These are phyloP conservation scores for Diaporthe velutina DNA, from an alignment of 2,329 filamentous ascomycete genomes.

Conservation along the genomic window DNA sequence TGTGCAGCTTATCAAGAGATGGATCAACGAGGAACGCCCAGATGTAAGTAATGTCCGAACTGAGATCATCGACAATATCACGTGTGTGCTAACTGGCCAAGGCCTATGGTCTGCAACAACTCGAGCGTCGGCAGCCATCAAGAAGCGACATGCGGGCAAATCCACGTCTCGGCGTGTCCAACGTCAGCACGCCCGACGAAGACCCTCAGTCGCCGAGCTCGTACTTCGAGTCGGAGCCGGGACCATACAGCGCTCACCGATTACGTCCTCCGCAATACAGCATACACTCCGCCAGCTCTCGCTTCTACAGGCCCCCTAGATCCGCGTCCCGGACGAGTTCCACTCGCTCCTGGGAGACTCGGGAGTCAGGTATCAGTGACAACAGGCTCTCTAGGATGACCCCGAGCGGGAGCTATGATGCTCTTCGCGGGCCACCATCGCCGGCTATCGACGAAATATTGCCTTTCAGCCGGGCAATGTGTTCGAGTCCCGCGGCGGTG, in stretches of 20 bases:
- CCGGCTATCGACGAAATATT: not conserved
- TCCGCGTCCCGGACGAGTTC: not conserved
- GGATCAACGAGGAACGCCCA: not conserved
- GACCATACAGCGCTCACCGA: not conserved
- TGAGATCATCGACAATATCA: not conserved
- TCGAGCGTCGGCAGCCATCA: conserved; percentile 11
- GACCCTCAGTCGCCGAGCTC: not conserved
- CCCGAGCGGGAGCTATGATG: not conserved
- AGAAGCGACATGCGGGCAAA: not conserved
- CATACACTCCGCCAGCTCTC: conserved; percentile 4
- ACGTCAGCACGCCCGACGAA: not conserved
- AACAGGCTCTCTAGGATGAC: not conserved
- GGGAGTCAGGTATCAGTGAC: not conserved
- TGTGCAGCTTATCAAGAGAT: not conserved
- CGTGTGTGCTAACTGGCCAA: not conserved
- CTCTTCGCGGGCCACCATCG: not conserved
- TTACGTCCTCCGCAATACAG: not conserved
- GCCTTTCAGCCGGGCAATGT: conserved; percentile 11
- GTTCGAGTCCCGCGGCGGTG: not conserved
- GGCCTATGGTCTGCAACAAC: conserved; percentile 7
- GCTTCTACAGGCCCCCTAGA: conserved; percentile 11
- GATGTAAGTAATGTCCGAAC: not conserved
- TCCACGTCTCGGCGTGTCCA: not conserved
- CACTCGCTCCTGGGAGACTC: not conserved
- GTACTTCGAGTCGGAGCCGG: not conserved